A percentile compares a stretch with the other conserved stretches of the same genome.
phyloP scores from a whole-genome alignment of 352 stramenopile genomes.

The Phytophthora podocarpi region DNA sequence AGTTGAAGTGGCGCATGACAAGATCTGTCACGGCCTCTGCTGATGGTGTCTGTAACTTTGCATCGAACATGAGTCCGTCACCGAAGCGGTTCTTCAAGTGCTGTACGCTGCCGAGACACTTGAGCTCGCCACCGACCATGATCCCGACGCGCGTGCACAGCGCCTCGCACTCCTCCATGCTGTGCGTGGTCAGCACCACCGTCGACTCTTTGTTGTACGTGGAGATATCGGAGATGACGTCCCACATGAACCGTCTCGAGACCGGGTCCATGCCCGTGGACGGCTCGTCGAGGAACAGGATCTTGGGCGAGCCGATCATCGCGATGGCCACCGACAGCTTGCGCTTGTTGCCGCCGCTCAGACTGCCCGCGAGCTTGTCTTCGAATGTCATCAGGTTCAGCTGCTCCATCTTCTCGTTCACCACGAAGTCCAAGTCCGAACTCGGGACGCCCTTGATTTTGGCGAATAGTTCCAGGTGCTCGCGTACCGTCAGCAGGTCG shows the following conservation, averaged over 20 bases:
- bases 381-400: constrained; percentile 56
- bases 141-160: constrained; percentile 96
- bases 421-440: constrained; percentile 70
- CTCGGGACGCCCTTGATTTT: constrained; percentile 89
- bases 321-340: constrained; percentile 98
- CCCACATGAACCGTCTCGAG: too few species aligned
- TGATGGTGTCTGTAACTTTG: constrained; percentile 34
- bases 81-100: constrained; percentile 88
- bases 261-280: constrained; percentile 94
- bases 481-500: constrained; percentile 77
- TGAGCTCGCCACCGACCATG: constrained; percentile 79
- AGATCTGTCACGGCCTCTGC: too few species aligned
- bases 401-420: constrained; percentile 82
- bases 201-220: constrained; percentile 56
- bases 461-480: constrained; percentile 86
- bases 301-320: constrained; percentile 94
- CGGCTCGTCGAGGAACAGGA: constrained; percentile 26
- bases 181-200: constrained; percentile 94
- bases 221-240: constrained; percentile 77
- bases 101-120: constrained; percentile 86
- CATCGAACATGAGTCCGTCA: constrained; percentile 86
- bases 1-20: too few species aligned
- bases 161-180: too few species aligned
- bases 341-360: constrained; percentile 97
- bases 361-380: constrained; percentile 65